A percentile compares a stretch with the other conserved stretches of the same genome.
Conservation (phyloP, 148 eudicot genomes). For the Cornus florida region DNA sequence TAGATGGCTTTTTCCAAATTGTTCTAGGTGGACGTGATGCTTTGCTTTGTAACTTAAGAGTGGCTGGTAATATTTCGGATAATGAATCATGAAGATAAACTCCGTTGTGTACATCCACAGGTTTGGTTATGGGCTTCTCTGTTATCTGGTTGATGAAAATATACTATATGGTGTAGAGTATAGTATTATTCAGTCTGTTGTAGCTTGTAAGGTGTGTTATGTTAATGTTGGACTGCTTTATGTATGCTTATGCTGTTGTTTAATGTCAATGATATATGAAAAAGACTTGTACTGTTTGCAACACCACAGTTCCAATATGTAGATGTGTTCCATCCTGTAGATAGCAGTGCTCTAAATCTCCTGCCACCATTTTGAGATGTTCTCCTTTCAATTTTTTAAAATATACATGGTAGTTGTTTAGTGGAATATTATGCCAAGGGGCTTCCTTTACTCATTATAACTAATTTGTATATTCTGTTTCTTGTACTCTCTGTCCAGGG, state of each 20-base stretch:
- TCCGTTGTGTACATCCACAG: constrained; percentile 15
- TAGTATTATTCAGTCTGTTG: not conserved
- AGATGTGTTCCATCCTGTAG: too few species aligned
- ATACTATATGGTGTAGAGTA: not conserved
- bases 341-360: not conserved
- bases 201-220: constrained; percentile 1
- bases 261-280: constrained; percentile 1
- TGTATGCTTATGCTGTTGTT: not conserved
- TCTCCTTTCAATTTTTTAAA: not conserved
- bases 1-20: constrained; percentile 70
- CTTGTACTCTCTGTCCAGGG: too few species aligned
- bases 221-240: not conserved
- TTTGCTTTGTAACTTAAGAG: constrained; percentile 70
- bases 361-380: not conserved
- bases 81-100: constrained; percentile 25
- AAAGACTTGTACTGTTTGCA: not conserved
- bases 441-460: not conserved
- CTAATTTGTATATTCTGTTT: not conserved
- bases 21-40: constrained; percentile 78
- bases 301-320: too few species aligned
- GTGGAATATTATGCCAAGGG: not conserved
- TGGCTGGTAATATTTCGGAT: constrained; percentile 33
- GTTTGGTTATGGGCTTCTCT: constrained; percentile 30
- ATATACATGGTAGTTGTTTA: too few species aligned
- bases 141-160: constrained; percentile 10